Percentiles rank a stretch among this genome's conserved stretches.
Evolutionary conservation across 179 eudicot genomes (phyloP).

Genomic region (Silene noctiflora): DNA sequence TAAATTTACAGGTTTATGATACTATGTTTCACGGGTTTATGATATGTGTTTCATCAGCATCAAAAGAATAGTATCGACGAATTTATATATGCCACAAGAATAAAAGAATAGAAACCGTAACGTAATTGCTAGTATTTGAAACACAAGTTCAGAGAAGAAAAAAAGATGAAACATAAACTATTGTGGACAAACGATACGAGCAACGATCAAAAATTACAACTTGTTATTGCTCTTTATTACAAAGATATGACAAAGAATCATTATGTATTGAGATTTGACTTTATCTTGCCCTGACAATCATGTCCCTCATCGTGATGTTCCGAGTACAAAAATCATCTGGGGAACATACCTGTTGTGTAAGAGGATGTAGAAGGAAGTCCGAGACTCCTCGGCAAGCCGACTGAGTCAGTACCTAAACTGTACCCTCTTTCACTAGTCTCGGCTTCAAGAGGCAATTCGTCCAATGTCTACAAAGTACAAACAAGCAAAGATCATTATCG

Average conservation of each 20-base stretch:
- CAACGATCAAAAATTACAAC: slow-evolving; percentile 18
- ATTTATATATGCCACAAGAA: no score
- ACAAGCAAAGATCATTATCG: slow-evolving; percentile 1
- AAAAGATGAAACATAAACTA: not conserved
- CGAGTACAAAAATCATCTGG: slow-evolving; percentile 19
- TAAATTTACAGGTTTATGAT: no score
- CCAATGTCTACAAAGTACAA: slow-evolving; percentile 55
- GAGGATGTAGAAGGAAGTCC: slow-evolving; percentile 68
- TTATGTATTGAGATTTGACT: slow-evolving; percentile 1
- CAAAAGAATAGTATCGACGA: no score
- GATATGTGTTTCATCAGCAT: no score
- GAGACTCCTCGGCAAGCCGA: slow-evolving; percentile 79
- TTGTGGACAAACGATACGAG: not conserved
- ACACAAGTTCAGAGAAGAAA: no score
- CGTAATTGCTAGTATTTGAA: no score
- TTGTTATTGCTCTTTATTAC: slow-evolving; percentile 14
- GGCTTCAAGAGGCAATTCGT: slow-evolving; percentile 91
- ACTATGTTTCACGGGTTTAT: no score
- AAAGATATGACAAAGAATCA: slow-evolving; percentile 12
- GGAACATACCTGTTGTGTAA: slow-evolving; percentile 38
- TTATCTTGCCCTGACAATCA: not conserved
- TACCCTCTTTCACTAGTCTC: slow-evolving; percentile 74
- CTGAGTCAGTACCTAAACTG: slow-evolving; percentile 54
- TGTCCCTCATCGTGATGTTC: slow-evolving; percentile 6
- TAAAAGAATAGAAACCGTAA: no score